Evolutionary conservation across 176 grass and related monocot genomes (phyloP), one percentile per base, ranked within the genome.

Genomic region (Carex cristatella): DNA sequence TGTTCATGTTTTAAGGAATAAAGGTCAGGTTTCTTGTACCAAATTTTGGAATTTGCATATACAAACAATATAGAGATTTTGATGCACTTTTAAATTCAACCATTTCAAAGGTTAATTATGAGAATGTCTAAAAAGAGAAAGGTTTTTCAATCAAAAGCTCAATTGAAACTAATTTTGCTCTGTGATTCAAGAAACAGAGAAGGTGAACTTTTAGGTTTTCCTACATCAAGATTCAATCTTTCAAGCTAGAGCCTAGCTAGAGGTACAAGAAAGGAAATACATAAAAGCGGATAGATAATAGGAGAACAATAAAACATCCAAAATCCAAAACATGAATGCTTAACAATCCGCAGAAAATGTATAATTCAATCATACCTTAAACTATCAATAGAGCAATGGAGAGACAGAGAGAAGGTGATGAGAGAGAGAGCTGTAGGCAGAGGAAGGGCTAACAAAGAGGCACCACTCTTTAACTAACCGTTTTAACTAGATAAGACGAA

Each of bases 261-360:
- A 71, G 2, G 16, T 54, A 30, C 14, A 23, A 76, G 18, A 73
- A 23, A 49, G n/a, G 42, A 16, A 0, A 48, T 73, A 11, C 40
- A 7, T 73, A 23, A 33, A 69, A 40, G 6, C 1, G 32, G 65
- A 38, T 68, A 14, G n/a, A 60, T 7, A 60, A 60, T 51, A n/a
- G 65, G 31, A 35, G 15, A 16, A 69, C 14, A 15, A 33, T 40
- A 16, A 69, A 69, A 11, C 12, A 19, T 48, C 49, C 2, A 9
- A 51, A 74, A 11, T 3, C 46, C 44, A 35, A 19, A 1, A 27
- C 28, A 77, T 72, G 83, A 42, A 9, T 54, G 18, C 61, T 18
- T 72, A 66, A 83, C 31, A 10, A 32, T 11, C 61, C 40, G 72
- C 80, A 76, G 42, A 88, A 64, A 84, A 78, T 84, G 30, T 4